Base-by-base conservation (phyloP, 768 basidiomycete genomes). In the Pulveroboletus ravenelii region DNA sequence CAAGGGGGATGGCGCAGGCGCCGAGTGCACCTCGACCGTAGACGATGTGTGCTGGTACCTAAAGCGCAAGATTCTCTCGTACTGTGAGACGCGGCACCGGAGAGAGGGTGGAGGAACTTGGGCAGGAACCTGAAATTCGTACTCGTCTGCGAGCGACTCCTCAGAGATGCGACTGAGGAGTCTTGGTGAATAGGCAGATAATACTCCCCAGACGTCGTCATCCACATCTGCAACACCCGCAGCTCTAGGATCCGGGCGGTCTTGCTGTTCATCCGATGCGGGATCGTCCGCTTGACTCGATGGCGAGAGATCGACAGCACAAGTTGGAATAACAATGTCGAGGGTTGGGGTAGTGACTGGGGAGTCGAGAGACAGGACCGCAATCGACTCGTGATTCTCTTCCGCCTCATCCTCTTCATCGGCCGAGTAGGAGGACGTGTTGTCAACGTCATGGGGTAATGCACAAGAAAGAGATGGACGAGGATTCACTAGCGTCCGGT, bases 101-200 rank as follows among this genome's bases (percentile, higher is more conserved):
- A 57, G 57, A 7, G 50, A 52, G 17, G 34, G 8, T 8, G 47
- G 55, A 32, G 54, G 53, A 15, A 10, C 1, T 20, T 32, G 27
- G 14, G 17, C 37, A 20, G 10, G 36, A 4, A 43, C 31, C n/a
- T 46, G 43, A 2, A 45, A 41, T 25, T 53, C 50, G 20, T 45
- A 45, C 8, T 48, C 50, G 6, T 45, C 46, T 8, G 42, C 46
- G 1, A 52, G 35, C 10, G 50, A 48, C 42, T 52, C 56, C 32
- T 57, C 50, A 12, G 56, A 34, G 27, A 57, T 57, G 14, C 18
- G 15, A 1, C 27, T 27, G 35, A 58, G 56, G 17, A 39, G 40
- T 36, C 27, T 45, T 4, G 56, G 47, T 10, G 45, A 27, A 42
- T 53, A 17, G 15, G 20, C 4, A 25, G 39, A 30, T 13, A 57